phyloP scores from a whole-genome alignment of 2,329 filamentous ascomycete genomes.

The Colletotrichum gloeosporioides region DNA sequence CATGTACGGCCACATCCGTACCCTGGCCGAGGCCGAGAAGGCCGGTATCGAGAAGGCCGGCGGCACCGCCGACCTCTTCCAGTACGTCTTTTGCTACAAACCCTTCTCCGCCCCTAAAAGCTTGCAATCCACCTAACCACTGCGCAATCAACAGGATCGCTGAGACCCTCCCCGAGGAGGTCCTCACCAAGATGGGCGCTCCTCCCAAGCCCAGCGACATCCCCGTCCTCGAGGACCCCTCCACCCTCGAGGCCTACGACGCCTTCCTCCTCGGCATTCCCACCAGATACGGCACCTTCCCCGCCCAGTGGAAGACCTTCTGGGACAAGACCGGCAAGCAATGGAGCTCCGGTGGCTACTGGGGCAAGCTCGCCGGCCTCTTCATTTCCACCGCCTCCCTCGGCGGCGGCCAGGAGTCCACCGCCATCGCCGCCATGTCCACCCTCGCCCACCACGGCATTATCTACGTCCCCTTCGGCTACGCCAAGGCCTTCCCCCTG shows the following conservation, averaged over 20 bases:
- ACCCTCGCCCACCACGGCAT: slow-evolving; percentile 93
- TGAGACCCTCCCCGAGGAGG: slow-evolving; percentile 86
- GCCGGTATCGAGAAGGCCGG: slow-evolving; percentile 88
- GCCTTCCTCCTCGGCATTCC: slow-evolving; percentile 93
- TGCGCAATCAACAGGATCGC: slow-evolving; percentile 58
- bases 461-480: slow-evolving; percentile 95
- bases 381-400: slow-evolving; percentile 87
- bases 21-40: slow-evolving; percentile 89
- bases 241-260: slow-evolving; percentile 73
- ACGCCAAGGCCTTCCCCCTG: slow-evolving; percentile 77
- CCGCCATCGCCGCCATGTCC: slow-evolving; percentile 79
- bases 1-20: slow-evolving; percentile 89
- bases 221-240: slow-evolving; percentile 63
- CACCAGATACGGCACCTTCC: slow-evolving; percentile 96
- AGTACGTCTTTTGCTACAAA: slow-evolving; percentile 56
- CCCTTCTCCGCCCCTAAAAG: background rate
- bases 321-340: slow-evolving; percentile 90
- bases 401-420: slow-evolving; percentile 94
- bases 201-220: slow-evolving; percentile 74
- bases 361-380: slow-evolving; percentile 88
- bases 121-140: background rate
- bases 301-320: slow-evolving; percentile 92
- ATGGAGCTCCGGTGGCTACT: slow-evolving; percentile 79
- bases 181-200: slow-evolving; percentile 90
- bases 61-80: slow-evolving; percentile 81